Percentiles rank a stretch among this genome's conserved stretches.
These are phyloP conservation scores for Solanum hybrid DNA, from an alignment of 305 asterid genomes.

Conservation along the genomic window DNA sequence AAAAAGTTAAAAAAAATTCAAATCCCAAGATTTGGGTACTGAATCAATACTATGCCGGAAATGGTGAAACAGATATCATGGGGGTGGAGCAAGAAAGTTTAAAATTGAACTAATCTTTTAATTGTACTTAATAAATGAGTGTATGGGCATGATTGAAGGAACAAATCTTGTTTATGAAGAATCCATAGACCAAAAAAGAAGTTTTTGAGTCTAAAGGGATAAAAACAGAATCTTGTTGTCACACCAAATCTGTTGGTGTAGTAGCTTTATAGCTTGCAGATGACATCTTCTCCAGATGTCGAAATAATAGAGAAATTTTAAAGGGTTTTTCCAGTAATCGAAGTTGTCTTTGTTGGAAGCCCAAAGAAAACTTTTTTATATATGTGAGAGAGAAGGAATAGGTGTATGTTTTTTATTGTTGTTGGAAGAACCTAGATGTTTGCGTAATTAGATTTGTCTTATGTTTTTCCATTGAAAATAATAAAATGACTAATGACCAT, in stretches of 20 bases:
- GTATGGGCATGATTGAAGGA: background rate
- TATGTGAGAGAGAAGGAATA: background rate
- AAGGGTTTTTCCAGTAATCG: background rate
- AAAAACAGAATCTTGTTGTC: slow-evolving; percentile 10
- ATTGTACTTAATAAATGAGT: background rate
- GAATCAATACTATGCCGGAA: background rate
- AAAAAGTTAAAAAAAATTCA: background rate
- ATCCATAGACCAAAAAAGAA: background rate
- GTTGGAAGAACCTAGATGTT: slow-evolving; percentile 5
- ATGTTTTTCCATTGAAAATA: background rate
- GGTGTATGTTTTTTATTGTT: background rate
- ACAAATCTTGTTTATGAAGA: background rate
- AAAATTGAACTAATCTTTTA: background rate
- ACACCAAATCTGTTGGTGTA: background rate
- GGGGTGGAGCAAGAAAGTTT: background rate
- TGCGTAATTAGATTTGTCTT: background rate
- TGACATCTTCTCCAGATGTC: background rate
- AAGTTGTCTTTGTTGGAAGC: background rate
- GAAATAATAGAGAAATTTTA: background rate
- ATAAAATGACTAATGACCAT: background rate
- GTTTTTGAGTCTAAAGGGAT: background rate
- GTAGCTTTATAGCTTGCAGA: background rate
- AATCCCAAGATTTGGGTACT: background rate
- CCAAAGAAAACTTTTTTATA: background rate
- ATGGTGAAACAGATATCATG: background rate